Evolutionary conservation across 257 asterid species (phyloP), one percentile per base, ranked within the genome.

Genomic region (Pogostemon cablin): DNA sequence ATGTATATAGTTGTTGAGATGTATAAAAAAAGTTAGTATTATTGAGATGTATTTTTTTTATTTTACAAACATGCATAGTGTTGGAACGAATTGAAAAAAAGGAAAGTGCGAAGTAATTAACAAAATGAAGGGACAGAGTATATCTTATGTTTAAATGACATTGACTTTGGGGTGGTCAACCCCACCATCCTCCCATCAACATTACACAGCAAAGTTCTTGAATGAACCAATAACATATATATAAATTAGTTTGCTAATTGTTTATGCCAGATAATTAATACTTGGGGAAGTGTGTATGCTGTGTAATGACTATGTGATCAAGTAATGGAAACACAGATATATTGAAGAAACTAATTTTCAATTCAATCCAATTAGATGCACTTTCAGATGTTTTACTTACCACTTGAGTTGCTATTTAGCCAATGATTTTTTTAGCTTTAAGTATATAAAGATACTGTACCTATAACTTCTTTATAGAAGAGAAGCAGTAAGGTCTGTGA

Each of bases 351-450:
- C 25, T 37, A 38, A 6, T 43, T 60, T 38, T 3, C 39, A 15
- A 39, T 10, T 35, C 32, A 4, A 11, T 37, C 72, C 62, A 15
- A 12, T 38, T 52, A 25, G 32, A 25, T 25, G 61, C 61, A 60
- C 6, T 32, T 35, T 59, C 52, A 58, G 43, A n/a, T 57, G 17
- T 46, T 2, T 34, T 52, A 56, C 57, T 39, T 2, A 32, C 65
- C 56, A 10, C 9, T 59, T 52, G 20, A 66, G 68, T 47, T 46
- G 61, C 60, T 53, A 74, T 46, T 58, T 43, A 8, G 65, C 56
- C 77, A 63, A 55, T 61, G 10, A 9, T 62, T 39, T 62, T 62
- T 15, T 41, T 46, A 40, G 38, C 11, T 46, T 50, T 38, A 4
- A 25, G 32, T 25, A 10, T 44, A 44, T 44, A 11, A 25, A 25